Percentiles rank a stretch among this genome's conserved stretches.
These are phyloP conservation scores for Venturiaceae sp. DNA, from an alignment of 2,329 filamentous ascomycete species.

Conservation along the genomic window DNA sequence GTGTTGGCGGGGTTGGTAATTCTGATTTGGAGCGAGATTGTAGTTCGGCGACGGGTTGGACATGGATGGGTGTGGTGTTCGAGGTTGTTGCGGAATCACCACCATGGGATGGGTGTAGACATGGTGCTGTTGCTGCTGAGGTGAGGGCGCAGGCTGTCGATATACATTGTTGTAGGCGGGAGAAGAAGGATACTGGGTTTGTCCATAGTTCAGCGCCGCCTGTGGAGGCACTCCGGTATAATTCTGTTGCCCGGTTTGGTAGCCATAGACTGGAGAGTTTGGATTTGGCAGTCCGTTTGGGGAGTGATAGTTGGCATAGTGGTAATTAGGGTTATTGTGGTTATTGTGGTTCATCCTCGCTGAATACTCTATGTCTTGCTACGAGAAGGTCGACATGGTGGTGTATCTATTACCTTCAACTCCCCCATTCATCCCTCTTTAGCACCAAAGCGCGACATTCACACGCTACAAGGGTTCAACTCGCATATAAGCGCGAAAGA, in stretches of 20 bases:
- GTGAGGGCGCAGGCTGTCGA: neutral
- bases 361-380: neutral
- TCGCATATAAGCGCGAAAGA: neutral
- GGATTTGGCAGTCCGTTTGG: neutral
- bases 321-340: neutral
- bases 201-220: neutral
- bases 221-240: neutral
- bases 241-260: neutral
- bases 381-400: neutral
- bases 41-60: slow-evolving; percentile 3
- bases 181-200: neutral
- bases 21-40: neutral
- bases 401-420: too few species aligned
- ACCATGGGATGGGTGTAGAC: slow-evolving; percentile 12
- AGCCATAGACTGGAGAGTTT: neutral
- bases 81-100: slow-evolving; percentile 12
- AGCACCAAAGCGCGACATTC: neutral
- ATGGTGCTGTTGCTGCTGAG: neutral
- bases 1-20: slow-evolving; percentile 4
- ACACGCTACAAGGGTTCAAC: neutral
- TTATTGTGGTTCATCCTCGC: neutral
- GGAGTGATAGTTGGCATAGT: slow-evolving; percentile 1
- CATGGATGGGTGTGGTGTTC: neutral
- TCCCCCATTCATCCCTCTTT: too few species aligned
- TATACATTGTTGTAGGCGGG: neutral